Evolutionary conservation across 177 flowering plant species (phyloP), one percentile per base, ranked within the genome.

Genomic region (Vitis hybrid): DNA sequence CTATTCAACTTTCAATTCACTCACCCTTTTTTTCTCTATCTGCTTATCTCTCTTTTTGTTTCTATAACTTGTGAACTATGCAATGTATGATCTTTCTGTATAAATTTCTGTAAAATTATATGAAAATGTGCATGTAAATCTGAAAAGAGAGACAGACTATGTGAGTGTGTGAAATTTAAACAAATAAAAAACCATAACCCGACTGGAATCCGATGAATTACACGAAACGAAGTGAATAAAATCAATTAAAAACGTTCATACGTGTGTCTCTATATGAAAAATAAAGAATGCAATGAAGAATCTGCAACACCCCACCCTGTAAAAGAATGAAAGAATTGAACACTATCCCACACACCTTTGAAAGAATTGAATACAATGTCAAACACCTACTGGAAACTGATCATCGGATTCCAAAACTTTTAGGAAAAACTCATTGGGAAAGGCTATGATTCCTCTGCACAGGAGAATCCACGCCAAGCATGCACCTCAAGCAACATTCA

Each of bases 361-460:
- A 86, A 85, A 82, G 84, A 86, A 86, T 79, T 65, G 9, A 10
- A 66, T 14, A 57, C 53, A 13, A 72, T 64, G 15, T 12, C 11
- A 16, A 31, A 80, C 45, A 71, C 74, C 74, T 76, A 84, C 31
- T 49, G 69, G 72, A 80, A 78, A 75, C 75, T 39, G 74, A 69
- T 81, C 89, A 86, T 86, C 85, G 87, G 86, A 86, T 81, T 81
- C 91, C 86, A 51, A 73, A 72, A 74, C 60, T 48, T 59, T 84
- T 76, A 82, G 48, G n/a, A 51, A 63, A 68, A 76, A 63, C 49
- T 82, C 87, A 86, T 80, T 60, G 48, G 65, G 55, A 72, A 71
- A 83, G 65, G 71, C 76, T 66, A 20, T 62, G 72, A 70, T 66
- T 65, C 73, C 62, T 62, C 63, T 71, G 77, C 66, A 72, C 67